Evolutionary conservation across 805 yeast species (phyloP).

Genomic region (Candida fluviatilis): DNA sequence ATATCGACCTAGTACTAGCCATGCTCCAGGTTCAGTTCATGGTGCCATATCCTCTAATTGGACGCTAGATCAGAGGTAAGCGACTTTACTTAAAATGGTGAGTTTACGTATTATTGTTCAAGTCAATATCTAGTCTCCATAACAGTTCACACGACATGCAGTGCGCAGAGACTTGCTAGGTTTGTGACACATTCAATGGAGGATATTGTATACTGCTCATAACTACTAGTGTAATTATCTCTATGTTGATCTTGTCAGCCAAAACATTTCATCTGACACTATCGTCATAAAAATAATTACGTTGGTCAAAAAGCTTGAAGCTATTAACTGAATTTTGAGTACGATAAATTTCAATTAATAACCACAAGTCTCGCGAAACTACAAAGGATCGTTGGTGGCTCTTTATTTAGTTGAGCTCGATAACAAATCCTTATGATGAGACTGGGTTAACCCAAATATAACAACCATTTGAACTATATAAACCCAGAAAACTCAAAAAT

Average conservation of each 20-base stretch:
- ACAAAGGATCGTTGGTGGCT: conserved; percentile 43
- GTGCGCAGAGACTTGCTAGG: too few species aligned
- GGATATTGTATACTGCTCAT: too few species aligned
- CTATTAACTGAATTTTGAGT: neutral
- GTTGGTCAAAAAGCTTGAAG: conserved; percentile 2
- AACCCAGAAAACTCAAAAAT: conserved; percentile 17
- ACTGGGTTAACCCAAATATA: conserved; percentile 17
- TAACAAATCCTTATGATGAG: conserved; percentile 29
- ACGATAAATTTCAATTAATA: conserved; percentile 1
- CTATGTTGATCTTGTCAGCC: conserved; percentile 1
- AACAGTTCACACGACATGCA: too few species aligned
- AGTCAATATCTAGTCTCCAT: too few species aligned
- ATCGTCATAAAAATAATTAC: conserved; percentile 1
- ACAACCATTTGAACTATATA: conserved; percentile 27
- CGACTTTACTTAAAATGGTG: too few species aligned
- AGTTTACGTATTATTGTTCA: too few species aligned
- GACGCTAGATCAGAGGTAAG: too few species aligned
- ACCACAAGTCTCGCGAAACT: conserved; percentile 5
- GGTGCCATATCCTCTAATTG: too few species aligned
- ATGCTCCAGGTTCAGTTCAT: too few species aligned
- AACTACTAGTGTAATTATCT: neutral
- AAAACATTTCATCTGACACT: conserved; percentile 4
- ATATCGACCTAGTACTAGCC: too few species aligned
- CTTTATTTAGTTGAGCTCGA: conserved; percentile 39
- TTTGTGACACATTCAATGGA: too few species aligned